Evolutionary conservation across 257 asterid species (phyloP).

Genomic region (Anisodus acutangulus): DNA sequence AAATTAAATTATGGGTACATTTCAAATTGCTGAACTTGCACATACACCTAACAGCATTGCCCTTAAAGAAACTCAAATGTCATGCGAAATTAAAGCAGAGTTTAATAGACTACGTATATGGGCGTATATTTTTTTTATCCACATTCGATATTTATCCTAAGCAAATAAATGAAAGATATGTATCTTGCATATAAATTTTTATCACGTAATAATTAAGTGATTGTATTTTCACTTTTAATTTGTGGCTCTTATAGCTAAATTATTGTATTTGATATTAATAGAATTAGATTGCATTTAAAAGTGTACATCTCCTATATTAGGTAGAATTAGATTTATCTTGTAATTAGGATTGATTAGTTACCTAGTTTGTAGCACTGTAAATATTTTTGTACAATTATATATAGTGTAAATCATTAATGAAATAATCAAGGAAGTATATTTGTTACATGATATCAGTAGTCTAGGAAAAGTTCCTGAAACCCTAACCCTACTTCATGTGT

Average conservation of each 20-base stretch:
- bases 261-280: neutral
- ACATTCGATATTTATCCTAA: neutral
- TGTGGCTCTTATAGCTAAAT: neutral
- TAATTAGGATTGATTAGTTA: no score
- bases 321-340: no score
- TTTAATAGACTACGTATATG: neutral
- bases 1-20: neutral
- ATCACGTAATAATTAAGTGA: neutral
- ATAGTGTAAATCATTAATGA: no score
- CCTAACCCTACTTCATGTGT: no score
- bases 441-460: no score
- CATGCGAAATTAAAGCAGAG: neutral
- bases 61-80: neutral
- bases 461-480: no score
- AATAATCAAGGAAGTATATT: no score
- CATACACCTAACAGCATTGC: neutral
- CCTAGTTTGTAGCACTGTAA: no score
- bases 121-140: neutral
- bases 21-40: neutral
- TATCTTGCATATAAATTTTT: neutral
- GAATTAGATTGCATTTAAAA: no score
- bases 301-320: no score
- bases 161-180: neutral
- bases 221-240: neutral
- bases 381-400: no score